Base-by-base conservation (phyloP, 2,329 filamentous ascomycete species). In the Colletotrichum sojae region DNA sequence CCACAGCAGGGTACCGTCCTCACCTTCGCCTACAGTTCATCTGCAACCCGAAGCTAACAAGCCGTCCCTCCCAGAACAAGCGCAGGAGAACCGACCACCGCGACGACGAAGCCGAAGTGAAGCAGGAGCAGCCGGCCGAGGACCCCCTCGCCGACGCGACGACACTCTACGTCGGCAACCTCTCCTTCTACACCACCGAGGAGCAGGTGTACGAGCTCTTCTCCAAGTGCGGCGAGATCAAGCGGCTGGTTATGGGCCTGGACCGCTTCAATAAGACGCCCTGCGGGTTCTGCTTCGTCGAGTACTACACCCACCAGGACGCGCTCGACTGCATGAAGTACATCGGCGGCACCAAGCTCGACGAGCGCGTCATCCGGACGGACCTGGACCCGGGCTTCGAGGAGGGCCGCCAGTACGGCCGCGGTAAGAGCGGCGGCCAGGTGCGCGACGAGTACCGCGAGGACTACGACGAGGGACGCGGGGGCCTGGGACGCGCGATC, bases 261-360 rank as follows among this genome's bases (percentile, higher is more conserved):
- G 96, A 99, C 80, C 92, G 96, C 67, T 97, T 96, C 85, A 93
- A 92, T 82, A 99, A 99, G 85, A 99, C 96, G 0, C 96, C 96
- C 1, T 99, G 96, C 82, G 96, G 96, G 48, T 99, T 99, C 86
- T 99, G 96, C 86, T 99, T 99, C 78, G 96, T 99, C 77, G 96
- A 99, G 83, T 99, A 99, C 84, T 98, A 98, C 85, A 98, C 92
- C 36, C 96, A 98, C 80, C 92, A 97, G 78, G 96, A 99, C 80
- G 96, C 96, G 9, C 88, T 99, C 57, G 96, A 99, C 80, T 98
- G 95, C 82, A 91, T 99, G 91, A 99, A 98, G 83, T 99, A 98
- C 80, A 92, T 99, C 76, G 96, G 96, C 64, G 96, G 96, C 67
- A 99, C 96, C 43, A 99, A 99, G 85, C 89, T 99, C 53, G 96